Base-by-base conservation (phyloP, 164 flowering plant genomes). In the Echeveria elegans region DNA sequence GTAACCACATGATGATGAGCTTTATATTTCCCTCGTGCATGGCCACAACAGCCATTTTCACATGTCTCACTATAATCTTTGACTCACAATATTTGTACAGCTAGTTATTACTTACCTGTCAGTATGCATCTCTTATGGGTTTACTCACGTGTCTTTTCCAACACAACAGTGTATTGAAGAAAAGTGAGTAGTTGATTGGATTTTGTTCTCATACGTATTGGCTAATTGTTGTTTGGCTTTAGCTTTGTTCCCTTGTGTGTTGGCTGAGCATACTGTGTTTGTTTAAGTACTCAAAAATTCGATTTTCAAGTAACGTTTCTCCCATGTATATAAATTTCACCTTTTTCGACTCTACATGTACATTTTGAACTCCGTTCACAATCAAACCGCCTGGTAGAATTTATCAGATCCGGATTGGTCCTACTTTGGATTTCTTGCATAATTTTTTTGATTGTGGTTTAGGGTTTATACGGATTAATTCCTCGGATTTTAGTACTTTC, bases 181-280 rank as follows among this genome's bases (percentile, higher is more conserved):
- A 52, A 6, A 26, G 8, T 16, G 31, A 50, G 60, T 26, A 53
- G 31, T 53, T 53, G n/a, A 53, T 53, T 53, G 15, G 16, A 31
- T 53, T 53, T 53, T 53, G 60, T 53, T 53, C 6, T 53, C 31
- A 6, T 53, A 53, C 26, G 60, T 11, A 15, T 53, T 56, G 61
- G 61, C 19, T 56, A 56, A 56, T 56, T 56, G 61, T 56, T 56
- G 61, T 32, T 28, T 56, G 61, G 6, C 61, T 28, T 56, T 56
- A 56, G 61, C 61, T 56, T 56, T 56, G 61, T 56, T 56, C 18
- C 30, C 31, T 56, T 56, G 61, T 56, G 61, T 24, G 10, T 53
- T 53, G 60, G 31, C 60, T 53, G 31, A 56, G 61, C 61, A 56
- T 56, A 56, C 31, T 28, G 60, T 56, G 34, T 56, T 56, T 56